phyloP scores from a whole-genome alignment of 1,284 basidiomycete species.

The Dichomitus squalens region DNA sequence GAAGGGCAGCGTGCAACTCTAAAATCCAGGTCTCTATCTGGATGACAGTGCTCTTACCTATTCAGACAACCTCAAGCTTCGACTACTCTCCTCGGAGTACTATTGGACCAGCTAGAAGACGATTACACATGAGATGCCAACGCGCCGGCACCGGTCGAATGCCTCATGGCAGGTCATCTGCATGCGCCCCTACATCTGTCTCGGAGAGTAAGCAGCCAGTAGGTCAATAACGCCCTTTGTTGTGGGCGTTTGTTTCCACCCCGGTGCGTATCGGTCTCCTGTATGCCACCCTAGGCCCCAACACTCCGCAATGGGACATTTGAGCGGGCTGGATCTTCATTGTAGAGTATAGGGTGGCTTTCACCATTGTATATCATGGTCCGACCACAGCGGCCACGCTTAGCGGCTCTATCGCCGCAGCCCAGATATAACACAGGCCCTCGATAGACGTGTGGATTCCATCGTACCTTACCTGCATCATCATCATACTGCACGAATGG shows the following conservation, averaged over 20 bases:
- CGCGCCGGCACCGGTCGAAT: not conserved
- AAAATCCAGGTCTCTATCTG: not conserved
- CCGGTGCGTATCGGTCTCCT: conserved; percentile 12
- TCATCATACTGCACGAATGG: not conserved
- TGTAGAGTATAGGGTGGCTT: conserved; percentile 1
- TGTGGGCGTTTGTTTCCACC: not conserved
- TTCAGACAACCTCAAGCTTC: not conserved
- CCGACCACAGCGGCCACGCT: not conserved
- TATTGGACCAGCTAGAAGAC: not conserved
- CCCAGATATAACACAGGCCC: conserved; percentile 6
- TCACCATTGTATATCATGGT: not conserved
- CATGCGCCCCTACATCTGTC: too few species aligned
- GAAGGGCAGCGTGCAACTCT: too few species aligned
- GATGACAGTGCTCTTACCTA: too few species aligned
- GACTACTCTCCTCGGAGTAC: not conserved
- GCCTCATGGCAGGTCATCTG: conserved; percentile 6
- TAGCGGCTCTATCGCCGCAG: not conserved
- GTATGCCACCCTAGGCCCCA: not conserved
- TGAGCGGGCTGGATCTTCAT: not conserved
- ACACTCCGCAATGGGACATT: not conserved
- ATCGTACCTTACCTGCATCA: not conserved
- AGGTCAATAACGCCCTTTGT: not conserved
- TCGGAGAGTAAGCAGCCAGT: too few species aligned
- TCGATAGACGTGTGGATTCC: not conserved
- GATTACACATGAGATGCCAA: not conserved